These are phyloP conservation scores for Lachnellula suecica DNA, from an alignment of 2,329 filamentous ascomycete genomes.

Conservation along the genomic window DNA sequence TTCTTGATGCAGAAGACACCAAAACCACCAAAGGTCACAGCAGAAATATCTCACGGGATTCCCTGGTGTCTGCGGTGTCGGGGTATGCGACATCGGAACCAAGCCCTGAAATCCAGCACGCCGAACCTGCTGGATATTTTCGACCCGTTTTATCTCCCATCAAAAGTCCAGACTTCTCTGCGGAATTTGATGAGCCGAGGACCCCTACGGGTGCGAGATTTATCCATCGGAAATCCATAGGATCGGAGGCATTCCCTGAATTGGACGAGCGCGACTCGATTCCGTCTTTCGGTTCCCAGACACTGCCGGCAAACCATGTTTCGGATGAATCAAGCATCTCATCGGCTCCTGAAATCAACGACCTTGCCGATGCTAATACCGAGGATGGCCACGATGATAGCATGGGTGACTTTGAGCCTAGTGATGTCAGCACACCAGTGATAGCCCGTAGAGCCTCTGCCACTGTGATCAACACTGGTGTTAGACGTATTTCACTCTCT, in stretches of 20 bases:
- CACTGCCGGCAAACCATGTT: too few relatives aligned
- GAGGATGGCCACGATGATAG: not conserved
- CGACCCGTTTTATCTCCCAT: conserved; percentile 12
- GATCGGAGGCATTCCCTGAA: too few relatives aligned
- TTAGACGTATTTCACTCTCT: conserved; percentile 7
- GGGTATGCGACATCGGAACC: conserved; percentile 15
- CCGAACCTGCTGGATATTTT: conserved; percentile 22
- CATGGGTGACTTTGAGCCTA: not conserved
- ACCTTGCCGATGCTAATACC: not conserved
- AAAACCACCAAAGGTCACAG: conserved; percentile 5
- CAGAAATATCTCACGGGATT: too few relatives aligned
- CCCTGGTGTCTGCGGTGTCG: conserved; percentile 3
- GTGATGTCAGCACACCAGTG: conserved; percentile 6
- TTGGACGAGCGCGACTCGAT: not conserved
- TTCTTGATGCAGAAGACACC: not conserved
- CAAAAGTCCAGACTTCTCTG: not conserved
- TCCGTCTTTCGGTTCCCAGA: not conserved
- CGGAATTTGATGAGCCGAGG: not conserved
- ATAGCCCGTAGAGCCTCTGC: conserved; percentile 9
- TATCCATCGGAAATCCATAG: too few relatives aligned
- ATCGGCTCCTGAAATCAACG: not conserved
- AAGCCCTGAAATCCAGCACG: conserved; percentile 17
- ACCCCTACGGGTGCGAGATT: not conserved
- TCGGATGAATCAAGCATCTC: too few relatives aligned
- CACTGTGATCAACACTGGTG: conserved; percentile 1